Evolutionary conservation across 495 filamentous ascomycete genomes (phyloP).

Genomic region (Parachaetomium inaequale): DNA sequence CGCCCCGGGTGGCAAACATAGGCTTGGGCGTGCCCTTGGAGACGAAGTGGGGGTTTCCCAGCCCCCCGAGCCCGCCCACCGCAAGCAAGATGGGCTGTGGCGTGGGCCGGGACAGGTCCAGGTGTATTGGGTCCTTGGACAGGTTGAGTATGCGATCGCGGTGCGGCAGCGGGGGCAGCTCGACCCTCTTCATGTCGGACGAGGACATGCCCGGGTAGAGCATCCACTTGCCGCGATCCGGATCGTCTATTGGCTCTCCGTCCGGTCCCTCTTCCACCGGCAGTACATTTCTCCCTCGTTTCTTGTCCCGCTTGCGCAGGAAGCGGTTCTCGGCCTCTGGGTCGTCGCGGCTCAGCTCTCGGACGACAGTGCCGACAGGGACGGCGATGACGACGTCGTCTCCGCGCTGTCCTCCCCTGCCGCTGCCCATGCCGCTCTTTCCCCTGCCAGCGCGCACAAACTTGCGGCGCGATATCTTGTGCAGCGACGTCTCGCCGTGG

Average conservation of each 20-base stretch:
- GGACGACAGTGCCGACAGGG: constrained; percentile 86
- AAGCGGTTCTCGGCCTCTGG: constrained; percentile 58
- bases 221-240: constrained; percentile 68
- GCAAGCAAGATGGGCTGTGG: constrained; percentile 82
- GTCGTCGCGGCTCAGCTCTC: constrained; percentile 75
- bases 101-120: constrained; percentile 81
- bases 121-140: constrained; percentile 64
- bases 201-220: constrained; percentile 73
- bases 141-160: constrained; percentile 59
- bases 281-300: constrained; percentile 13
- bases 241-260: constrained; percentile 30
- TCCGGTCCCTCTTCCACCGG: constrained; percentile 37
- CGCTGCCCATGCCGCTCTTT: constrained; percentile 80
- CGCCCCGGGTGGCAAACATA: constrained; percentile 83
- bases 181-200: constrained; percentile 57
- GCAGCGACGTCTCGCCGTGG: constrained; percentile 81
- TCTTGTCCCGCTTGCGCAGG: constrained; percentile 32
- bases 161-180: constrained; percentile 56
- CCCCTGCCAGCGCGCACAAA: constrained; percentile 75
- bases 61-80: constrained; percentile 80
- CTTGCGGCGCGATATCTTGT: constrained; percentile 80
- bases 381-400: constrained; percentile 85
- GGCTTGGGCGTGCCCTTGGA: constrained; percentile 65
- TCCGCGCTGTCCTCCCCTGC: constrained; percentile 72
- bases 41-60: constrained; percentile 91